A percentile compares a stretch with the other conserved stretches of the same genome.
Evolutionary conservation across 257 asterid genomes (phyloP).

Genomic region (Solanum habrochaites): DNA sequence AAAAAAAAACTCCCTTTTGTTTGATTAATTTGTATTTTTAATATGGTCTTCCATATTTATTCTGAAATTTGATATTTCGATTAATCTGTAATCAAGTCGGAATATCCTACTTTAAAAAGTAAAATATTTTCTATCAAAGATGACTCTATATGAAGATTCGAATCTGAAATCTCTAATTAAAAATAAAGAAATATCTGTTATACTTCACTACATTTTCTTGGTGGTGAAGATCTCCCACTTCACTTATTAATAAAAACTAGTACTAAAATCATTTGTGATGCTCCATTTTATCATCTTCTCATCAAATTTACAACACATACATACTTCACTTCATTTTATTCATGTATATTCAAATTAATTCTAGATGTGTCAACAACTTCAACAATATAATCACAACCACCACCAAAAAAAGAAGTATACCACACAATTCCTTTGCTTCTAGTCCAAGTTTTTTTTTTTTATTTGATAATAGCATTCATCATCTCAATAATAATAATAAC

Average conservation of each 20-base stretch:
- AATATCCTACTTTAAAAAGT: neutral
- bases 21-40: neutral
- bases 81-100: fast-evolving
- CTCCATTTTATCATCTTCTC: conserved; percentile 29
- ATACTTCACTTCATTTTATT: neutral
- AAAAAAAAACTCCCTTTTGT: too few species aligned
- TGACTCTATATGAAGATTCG: neutral
- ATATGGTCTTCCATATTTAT: fast-evolving
- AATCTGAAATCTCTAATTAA: neutral
- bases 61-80: neutral
- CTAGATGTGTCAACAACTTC: conserved; percentile 1
- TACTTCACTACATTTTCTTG: neutral
- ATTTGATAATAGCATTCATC: neutral
- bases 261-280: conserved; percentile 15
- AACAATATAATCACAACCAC: conserved; percentile 7
- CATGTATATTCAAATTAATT: neutral
- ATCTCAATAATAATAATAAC: neutral
- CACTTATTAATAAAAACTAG: neutral
- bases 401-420: neutral
- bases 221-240: conserved; percentile 18
- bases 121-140: neutral
- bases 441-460: conserved; percentile 13
- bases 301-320: neutral
- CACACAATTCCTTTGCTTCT: conserved; percentile 22
- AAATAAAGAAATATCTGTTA: neutral